Conservation (phyloP, 192 early-diverging fungal species). For the Coemansia sp. region DNA sequence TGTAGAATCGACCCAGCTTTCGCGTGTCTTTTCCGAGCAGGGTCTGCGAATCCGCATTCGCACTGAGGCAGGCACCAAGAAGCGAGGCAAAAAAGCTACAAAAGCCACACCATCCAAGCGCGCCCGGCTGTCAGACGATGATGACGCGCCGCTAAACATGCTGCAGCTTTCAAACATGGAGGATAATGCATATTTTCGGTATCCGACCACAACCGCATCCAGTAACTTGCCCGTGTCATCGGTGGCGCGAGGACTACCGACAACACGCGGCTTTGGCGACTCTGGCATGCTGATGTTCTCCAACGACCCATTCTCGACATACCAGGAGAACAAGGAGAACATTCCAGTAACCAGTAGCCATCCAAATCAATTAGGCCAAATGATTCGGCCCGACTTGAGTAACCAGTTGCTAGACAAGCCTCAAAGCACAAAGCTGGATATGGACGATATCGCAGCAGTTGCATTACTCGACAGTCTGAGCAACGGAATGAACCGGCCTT, state of each 20-base stretch:
- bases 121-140: constrained; percentile 1
- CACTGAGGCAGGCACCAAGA: constrained; percentile 71
- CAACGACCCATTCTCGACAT: constrained; percentile 20
- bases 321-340: constrained; percentile 23
- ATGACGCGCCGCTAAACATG: neutral
- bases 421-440: constrained; percentile 10
- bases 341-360: constrained; percentile 5
- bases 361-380: neutral
- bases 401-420: neutral
- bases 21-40: constrained; percentile 89
- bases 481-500: constrained; percentile 6
- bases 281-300: constrained; percentile 17
- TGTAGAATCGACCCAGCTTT: constrained; percentile 79
- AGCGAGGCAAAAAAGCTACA: constrained; percentile 28
- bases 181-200: neutral
- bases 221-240: neutral
- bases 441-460: constrained; percentile 50
- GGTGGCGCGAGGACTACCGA: neutral
- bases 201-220: neutral
- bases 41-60: constrained; percentile 91
- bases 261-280: neutral
- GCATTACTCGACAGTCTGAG: constrained; percentile 50
- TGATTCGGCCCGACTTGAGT: constrained; percentile 6
- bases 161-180: neutral
- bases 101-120: constrained; percentile 16